These are phyloP conservation scores for Penicillium paxilli DNA, from an alignment of 495 filamentous ascomycete genomes.

Conservation along the genomic window DNA sequence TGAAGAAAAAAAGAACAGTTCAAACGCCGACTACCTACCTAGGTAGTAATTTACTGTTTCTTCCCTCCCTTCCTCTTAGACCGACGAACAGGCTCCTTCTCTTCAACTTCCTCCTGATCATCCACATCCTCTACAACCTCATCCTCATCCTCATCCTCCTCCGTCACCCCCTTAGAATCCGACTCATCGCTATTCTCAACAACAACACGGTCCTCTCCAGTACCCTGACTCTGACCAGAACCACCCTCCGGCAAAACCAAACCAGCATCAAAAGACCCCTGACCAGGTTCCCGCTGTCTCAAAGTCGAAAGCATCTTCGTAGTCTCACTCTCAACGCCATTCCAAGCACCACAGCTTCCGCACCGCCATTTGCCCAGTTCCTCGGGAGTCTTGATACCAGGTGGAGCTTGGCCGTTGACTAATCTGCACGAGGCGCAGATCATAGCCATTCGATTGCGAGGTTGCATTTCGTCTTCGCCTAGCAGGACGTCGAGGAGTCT, in stretches of 20 bases:
- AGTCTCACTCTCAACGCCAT: slow-evolving; percentile 76
- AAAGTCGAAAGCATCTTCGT: slow-evolving; percentile 56
- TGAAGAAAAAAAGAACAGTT: too few relatives aligned
- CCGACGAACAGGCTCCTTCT: neutral
- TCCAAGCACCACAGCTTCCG: slow-evolving; percentile 77
- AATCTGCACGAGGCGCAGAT: slow-evolving; percentile 82
- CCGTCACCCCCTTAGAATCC: slow-evolving; percentile 1
- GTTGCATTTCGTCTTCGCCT: slow-evolving; percentile 90
- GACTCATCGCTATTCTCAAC: slow-evolving; percentile 29
- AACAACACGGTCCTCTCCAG: slow-evolving; percentile 23
- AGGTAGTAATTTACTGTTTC: neutral
- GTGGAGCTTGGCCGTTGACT: slow-evolving; percentile 95
- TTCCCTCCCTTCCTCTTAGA: neutral
- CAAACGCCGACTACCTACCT: too few relatives aligned
- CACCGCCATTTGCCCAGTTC: slow-evolving; percentile 91
- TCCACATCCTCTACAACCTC: neutral
- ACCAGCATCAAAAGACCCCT: slow-evolving; percentile 24
- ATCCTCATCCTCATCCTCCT: neutral
- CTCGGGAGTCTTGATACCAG: slow-evolving; percentile 72
- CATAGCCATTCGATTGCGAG: slow-evolving; percentile 86
- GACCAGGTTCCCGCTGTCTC: slow-evolving; percentile 21
- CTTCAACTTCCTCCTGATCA: neutral
- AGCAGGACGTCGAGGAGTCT: slow-evolving; percentile 87
- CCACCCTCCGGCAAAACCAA: slow-evolving; percentile 14
- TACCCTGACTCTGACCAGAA: slow-evolving; percentile 13